These are phyloP conservation scores for Candida maris DNA, from an alignment of 805 yeast species.

Conservation along the genomic window DNA sequence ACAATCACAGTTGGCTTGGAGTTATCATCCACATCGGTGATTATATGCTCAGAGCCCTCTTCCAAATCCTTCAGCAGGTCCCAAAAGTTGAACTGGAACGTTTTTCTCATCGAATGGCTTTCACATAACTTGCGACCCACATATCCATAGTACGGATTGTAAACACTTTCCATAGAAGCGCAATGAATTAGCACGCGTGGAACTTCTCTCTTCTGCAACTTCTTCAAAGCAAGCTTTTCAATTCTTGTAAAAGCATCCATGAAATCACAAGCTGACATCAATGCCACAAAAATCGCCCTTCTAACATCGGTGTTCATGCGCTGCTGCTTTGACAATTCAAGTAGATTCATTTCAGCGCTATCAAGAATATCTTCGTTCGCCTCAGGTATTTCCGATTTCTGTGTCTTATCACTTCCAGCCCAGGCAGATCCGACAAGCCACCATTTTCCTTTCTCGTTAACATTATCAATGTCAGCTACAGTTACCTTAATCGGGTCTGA, in stretches of 20 bases:
- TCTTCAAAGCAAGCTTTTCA: conserved; percentile 74
- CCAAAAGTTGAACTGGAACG: conserved; percentile 89
- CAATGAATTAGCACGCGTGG: conserved; percentile 86
- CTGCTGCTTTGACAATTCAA: conserved; percentile 77
- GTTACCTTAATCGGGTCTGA: conserved; percentile 82
- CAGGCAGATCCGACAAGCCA: conserved; percentile 99
- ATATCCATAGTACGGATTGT: conserved; percentile 86
- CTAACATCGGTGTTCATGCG: conserved; percentile 95
- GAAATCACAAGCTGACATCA: conserved; percentile 93
- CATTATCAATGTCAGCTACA: conserved; percentile 72
- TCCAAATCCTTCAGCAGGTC: conserved; percentile 75
- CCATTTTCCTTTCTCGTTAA: conserved; percentile 91
- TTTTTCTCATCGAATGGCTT: conserved; percentile 68
- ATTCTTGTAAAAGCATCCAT: conserved; percentile 81
- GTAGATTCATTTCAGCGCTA: conserved; percentile 79
- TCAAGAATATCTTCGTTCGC: conserved; percentile 51
- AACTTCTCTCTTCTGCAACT: conserved; percentile 79
- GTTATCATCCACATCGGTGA: conserved; percentile 38
- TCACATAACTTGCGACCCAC: conserved; percentile 76
- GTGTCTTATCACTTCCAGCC: conserved; percentile 53
- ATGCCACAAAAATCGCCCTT: conserved; percentile 87
- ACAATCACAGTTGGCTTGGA: conserved; percentile 60
- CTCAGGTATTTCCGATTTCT: conserved; percentile 35
- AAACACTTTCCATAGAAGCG: conserved; percentile 72
- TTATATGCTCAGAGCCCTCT: conserved; percentile 24